Percentiles rank a stretch among this genome's conserved stretches.
Evolutionary conservation across 495 filamentous ascomycete genomes (phyloP).

Genomic region (Aspergillus affinis): DNA sequence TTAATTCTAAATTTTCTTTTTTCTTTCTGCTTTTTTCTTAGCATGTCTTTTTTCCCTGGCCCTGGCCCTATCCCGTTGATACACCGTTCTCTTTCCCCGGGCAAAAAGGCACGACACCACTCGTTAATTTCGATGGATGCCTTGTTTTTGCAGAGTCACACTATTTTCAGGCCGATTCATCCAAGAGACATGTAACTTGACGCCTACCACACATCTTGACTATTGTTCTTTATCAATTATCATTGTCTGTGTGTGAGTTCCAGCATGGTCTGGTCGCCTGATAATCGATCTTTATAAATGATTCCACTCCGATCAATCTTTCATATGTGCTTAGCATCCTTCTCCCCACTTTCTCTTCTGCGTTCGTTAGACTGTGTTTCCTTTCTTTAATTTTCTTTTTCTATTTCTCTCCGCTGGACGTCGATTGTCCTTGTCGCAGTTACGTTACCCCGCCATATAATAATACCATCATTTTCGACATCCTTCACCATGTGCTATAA

Average conservation of each 20-base stretch:
- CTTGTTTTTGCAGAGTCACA: conserved; percentile 7
- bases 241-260: not conserved
- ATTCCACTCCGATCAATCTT: not conserved
- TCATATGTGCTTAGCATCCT: not conserved
- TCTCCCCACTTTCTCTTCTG: not conserved
- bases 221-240: not conserved
- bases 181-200: conserved; percentile 2
- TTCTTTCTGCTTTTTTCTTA: not conserved
- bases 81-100: conserved; percentile 6
- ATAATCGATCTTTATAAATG: conserved; percentile 10
- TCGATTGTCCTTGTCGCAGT: conserved; percentile 1
- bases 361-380: conserved; percentile 4
- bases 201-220: not conserved
- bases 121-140: conserved; percentile 8
- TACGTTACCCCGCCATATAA: not conserved
- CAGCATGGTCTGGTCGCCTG: conserved; percentile 9
- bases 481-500: conserved; percentile 64
- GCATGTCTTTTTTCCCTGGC: conserved; percentile 1
- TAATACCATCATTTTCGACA: not conserved
- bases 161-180: conserved; percentile 3
- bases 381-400: not conserved
- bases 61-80: conserved; percentile 7
- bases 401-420: conserved; percentile 7
- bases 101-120: conserved; percentile 2
- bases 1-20: conserved; percentile 2